Evolutionary conservation across 2,329 filamentous ascomycete species (phyloP).

Genomic region (Colletotrichum graminicola): DNA sequence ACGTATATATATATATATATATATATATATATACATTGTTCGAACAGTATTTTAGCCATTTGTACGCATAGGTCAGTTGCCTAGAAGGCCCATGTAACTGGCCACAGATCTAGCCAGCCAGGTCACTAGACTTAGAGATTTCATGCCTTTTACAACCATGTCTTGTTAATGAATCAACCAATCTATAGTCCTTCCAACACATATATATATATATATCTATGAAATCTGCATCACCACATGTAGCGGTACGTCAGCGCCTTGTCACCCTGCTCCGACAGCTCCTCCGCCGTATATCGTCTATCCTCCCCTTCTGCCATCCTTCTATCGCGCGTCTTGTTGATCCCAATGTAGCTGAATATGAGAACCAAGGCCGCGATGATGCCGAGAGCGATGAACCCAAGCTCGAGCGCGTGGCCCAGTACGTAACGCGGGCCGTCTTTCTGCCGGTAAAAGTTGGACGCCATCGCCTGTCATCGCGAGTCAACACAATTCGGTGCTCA

Average conservation of each 20-base stretch:
- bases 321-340: conserved; percentile 70
- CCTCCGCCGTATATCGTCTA: conserved; percentile 55
- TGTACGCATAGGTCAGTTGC: no score
- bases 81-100: no score
- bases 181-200: no score
- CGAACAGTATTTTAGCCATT: no score
- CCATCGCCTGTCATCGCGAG: conserved; percentile 65
- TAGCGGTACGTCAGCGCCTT: conserved; percentile 73
- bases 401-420: conserved; percentile 63
- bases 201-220: no score
- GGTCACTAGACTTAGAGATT: no score
- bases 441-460: conserved; percentile 77
- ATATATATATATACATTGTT: no score
- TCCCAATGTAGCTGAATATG: conserved; percentile 63
- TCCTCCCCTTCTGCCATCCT: conserved; percentile 59
- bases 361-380: conserved; percentile 59
- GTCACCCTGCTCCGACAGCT: conserved; percentile 71
- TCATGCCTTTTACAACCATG: no score
- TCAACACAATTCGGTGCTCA: neutral
- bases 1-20: no score
- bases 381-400: conserved; percentile 61
- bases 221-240: conserved; percentile 55
- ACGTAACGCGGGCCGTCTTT: conserved; percentile 62
- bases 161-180: no score
- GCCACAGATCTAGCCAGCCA: no score